Evolutionary conservation across 257 asterid genomes (phyloP).

Genomic region (Cynanchum wilfordii): DNA sequence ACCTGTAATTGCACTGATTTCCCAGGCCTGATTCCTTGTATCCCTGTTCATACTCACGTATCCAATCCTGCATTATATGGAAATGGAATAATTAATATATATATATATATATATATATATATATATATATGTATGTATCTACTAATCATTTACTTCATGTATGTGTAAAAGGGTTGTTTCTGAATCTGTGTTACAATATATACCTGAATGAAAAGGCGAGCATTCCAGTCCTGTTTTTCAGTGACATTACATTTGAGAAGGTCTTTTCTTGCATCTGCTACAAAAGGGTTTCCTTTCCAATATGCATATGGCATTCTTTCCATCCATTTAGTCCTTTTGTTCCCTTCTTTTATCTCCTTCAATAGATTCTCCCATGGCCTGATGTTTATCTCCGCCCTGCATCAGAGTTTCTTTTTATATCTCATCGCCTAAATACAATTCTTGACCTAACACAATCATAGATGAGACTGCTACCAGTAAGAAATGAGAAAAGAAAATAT

Average conservation of each 20-base stretch:
- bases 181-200: background rate
- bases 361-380: slow-evolving; percentile 28
- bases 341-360: slow-evolving; percentile 23
- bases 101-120: too few relatives aligned
- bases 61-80: slow-evolving; percentile 26
- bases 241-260: slow-evolving; percentile 29
- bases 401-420: slow-evolving; percentile 2
- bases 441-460: too few relatives aligned
- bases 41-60: slow-evolving; percentile 20
- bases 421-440: background rate
- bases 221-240: slow-evolving; percentile 26
- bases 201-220: slow-evolving; percentile 27
- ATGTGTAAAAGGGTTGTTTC: too few relatives aligned
- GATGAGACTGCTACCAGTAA: too few relatives aligned
- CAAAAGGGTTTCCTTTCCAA: slow-evolving; percentile 35
- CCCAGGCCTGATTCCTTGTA: slow-evolving; percentile 24
- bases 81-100: background rate
- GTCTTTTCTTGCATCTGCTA: slow-evolving; percentile 24
- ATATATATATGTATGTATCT: background rate
- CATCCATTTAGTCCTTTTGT: slow-evolving; percentile 19
- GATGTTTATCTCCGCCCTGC: slow-evolving; percentile 42
- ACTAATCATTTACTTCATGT: too few relatives aligned
- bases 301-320: slow-evolving; percentile 31
- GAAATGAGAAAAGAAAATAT: background rate
- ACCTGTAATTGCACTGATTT: slow-evolving; percentile 29